Evolutionary conservation across 1,284 basidiomycete genomes (phyloP).

Genomic region (Thecaphora thlaspeos): DNA sequence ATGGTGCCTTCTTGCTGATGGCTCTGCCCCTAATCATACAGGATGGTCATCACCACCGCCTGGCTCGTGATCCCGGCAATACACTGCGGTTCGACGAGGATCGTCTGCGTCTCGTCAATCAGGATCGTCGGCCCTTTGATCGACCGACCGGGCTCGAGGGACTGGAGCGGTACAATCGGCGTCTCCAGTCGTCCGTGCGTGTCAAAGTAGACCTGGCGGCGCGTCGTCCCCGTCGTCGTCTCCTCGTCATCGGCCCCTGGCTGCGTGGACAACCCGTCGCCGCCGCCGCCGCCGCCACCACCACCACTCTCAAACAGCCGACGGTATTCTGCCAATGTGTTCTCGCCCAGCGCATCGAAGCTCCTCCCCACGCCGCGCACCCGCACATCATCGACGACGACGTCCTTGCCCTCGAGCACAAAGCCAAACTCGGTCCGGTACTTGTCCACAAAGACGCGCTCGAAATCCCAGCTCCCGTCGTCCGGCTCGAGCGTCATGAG

Average conservation of each 20-base stretch:
- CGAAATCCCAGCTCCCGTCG: slow-evolving; percentile 70
- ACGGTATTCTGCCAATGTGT: slow-evolving; percentile 70
- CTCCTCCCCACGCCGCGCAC: slow-evolving; percentile 78
- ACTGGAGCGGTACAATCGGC: slow-evolving; percentile 62
- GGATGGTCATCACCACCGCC: slow-evolving; percentile 42
- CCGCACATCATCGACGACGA: slow-evolving; percentile 89
- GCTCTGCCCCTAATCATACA: slow-evolving; percentile 32
- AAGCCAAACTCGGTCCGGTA: slow-evolving; percentile 74
- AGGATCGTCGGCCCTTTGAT: slow-evolving; percentile 83
- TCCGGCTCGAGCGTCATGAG: slow-evolving; percentile 75
- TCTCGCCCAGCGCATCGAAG: slow-evolving; percentile 76
- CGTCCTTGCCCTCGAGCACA: slow-evolving; percentile 71
- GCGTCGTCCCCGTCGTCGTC: slow-evolving; percentile 60
- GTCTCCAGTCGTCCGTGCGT: slow-evolving; percentile 72
- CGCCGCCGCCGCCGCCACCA: slow-evolving; percentile 53
- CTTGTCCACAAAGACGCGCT: slow-evolving; percentile 68
- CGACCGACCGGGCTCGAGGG: too few species aligned
- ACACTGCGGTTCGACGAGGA: slow-evolving; percentile 65
- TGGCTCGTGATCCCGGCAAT: slow-evolving; percentile 38
- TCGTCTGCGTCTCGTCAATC: slow-evolving; percentile 88
- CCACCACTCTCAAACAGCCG: slow-evolving; percentile 5
- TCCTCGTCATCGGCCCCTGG: slow-evolving; percentile 15
- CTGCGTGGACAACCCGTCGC: neutral
- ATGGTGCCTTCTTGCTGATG: too few species aligned
- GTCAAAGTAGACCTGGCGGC: slow-evolving; percentile 74